Evolutionary conservation across 2,329 filamentous ascomycete species (phyloP), one percentile per base, ranked within the genome.

Genomic region (Cladosporium sp.): DNA sequence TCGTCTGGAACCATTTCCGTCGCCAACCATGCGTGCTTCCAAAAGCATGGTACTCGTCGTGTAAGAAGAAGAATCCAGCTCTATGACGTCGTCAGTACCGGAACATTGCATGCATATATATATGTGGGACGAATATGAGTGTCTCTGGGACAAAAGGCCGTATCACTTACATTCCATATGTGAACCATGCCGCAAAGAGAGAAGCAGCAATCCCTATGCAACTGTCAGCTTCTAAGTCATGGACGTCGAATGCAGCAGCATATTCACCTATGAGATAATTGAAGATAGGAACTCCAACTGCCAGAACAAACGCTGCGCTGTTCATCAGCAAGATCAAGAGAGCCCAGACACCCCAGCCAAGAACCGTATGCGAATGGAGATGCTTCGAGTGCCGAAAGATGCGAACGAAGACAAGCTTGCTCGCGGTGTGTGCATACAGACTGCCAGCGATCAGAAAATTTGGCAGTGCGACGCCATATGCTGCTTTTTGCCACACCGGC

Each of bases 141-240:
- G 10, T n/a, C 14, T 21, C 8, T 15, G 24, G 6, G 26, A 11
- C 4, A 18, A 10, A 44, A 6, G 18, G 4, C 18, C 8, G 12
- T 18, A 47, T 21, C 10, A 66, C 57, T 32, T 34, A 61, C 65
- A 74, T 73, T 1, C 84, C 83, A 68, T 84, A 85, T 2, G 82
- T 85, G 67, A 83, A 86, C 84, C 84, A 86, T 1, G 80, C 78
- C 1, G 84, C 83, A 67, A 86, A 86, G 10, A 85, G 73, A 5
- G 79, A 79, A 0, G 83, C 82, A 26, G 81, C 77, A 54, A 86
- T 82, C 1, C 83, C 83, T 32, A 86, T 80, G 10, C 86, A 73
- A 64, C 85, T 84, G 66, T 82, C 41, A 47, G n/a, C 41, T 47
- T 11, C 12, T 6, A 15, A 3, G 5, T 24, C 24, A 24, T 24